phyloP scores from a whole-genome alignment of 768 basidiomycete genomes.

The Agaricus subrufescens region DNA sequence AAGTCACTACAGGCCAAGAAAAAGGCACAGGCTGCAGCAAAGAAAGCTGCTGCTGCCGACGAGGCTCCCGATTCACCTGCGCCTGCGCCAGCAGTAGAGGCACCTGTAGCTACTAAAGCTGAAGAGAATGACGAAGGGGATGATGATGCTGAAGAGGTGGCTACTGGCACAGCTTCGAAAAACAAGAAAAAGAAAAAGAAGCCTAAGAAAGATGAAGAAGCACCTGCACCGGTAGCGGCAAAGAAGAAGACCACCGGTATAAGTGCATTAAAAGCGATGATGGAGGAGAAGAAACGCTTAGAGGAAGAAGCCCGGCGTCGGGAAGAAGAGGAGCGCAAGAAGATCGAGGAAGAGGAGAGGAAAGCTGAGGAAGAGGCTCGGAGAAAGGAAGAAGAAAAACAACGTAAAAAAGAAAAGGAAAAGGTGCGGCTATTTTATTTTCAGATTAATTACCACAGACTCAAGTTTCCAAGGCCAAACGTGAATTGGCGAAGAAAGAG shows the following conservation, averaged over 20 bases:
- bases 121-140: conserved; percentile 53
- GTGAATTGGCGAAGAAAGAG: conserved; percentile 88
- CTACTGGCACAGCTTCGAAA: conserved; percentile 32
- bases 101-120: conserved; percentile 20
- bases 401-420: conserved; percentile 82
- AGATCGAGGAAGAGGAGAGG: conserved; percentile 89
- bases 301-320: conserved; percentile 76
- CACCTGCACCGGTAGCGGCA: conserved; percentile 34
- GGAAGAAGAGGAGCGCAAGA: conserved; percentile 73
- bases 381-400: conserved; percentile 78
- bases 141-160: conserved; percentile 56
- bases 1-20: conserved; percentile 70
- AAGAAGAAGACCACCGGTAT: conserved; percentile 84
- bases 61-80: conserved; percentile 23
- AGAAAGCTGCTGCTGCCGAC: conserved; percentile 46
- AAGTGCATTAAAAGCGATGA: conserved; percentile 79
- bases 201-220: conserved; percentile 52
- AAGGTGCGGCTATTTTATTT: conserved; percentile 44
- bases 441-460: background rate
- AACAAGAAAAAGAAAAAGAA: conserved; percentile 88
- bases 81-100: conserved; percentile 17
- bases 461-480: conserved; percentile 59
- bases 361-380: conserved; percentile 70
- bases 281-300: conserved; percentile 87
- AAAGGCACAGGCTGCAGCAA: conserved; percentile 88